Evolutionary conservation across 179 eudicot genomes (phyloP).

Genomic region (Pouteria campechiana): DNA sequence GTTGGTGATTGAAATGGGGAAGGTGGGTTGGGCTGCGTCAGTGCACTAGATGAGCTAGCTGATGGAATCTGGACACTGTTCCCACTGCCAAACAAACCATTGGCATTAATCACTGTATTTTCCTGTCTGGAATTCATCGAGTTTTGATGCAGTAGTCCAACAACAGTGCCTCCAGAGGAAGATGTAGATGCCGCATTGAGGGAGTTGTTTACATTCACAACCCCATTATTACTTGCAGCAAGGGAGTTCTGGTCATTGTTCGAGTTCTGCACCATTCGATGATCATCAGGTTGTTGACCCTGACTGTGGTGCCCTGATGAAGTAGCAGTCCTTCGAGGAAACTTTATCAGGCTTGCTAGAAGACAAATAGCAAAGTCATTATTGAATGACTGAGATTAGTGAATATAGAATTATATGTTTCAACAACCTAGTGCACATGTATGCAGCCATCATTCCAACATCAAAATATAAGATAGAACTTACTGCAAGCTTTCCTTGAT

Average conservation of each 20-base stretch:
- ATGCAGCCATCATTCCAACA: too few species aligned
- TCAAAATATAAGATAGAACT: too few species aligned
- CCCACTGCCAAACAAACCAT: constrained; percentile 32
- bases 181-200: constrained; percentile 31
- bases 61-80: constrained; percentile 49
- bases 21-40: constrained; percentile 33
- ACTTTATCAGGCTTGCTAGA: constrained; percentile 81
- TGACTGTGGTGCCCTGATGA: constrained; percentile 43
- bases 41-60: constrained; percentile 39
- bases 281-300: constrained; percentile 46
- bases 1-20: constrained; percentile 52
- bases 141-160: constrained; percentile 69
- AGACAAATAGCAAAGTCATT: constrained; percentile 5
- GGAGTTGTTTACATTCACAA: constrained; percentile 34
- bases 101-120: constrained; percentile 35
- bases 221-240: constrained; percentile 45
- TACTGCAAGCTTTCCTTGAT: too few species aligned
- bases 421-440: too few species aligned
- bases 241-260: constrained; percentile 44
- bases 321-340: constrained; percentile 51
- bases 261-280: constrained; percentile 25
- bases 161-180: constrained; percentile 41
- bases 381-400: too few species aligned
- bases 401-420: too few species aligned
- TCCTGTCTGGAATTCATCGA: constrained; percentile 59